Evolutionary conservation across 1,139 yeast species (phyloP), one percentile per base, ranked within the genome.

Genomic region (Hyphopichia khmerensis): DNA sequence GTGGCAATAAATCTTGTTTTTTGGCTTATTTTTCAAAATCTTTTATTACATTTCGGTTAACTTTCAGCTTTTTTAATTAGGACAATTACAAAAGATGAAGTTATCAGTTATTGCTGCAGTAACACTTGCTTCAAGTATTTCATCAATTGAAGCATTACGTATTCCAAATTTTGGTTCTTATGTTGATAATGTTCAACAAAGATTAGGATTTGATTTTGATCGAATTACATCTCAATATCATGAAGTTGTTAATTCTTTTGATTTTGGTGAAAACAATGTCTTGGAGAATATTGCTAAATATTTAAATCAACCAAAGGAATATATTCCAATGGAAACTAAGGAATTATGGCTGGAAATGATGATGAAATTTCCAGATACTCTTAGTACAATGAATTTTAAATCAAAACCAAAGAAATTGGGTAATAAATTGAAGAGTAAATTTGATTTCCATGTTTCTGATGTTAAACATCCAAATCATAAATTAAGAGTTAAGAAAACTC

Each of bases 301-400:
- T 38, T 59, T 82, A 55, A 72, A 77, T 41, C 73, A 76, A 51
- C 76, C 81, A 7, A 44, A 73, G 38, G 77, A 73, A 35, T 55
- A 67, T 18, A 55, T 82, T 41, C 65, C 84, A 10, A 57, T 63
- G 18, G 82, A 77, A 30, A 65, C 83, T 47, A 73, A 75, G 55
- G 53, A 64, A 35, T 55, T 77, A 40, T 84, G 89, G 90, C 55
- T 74, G 33, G 87, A 83, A 39, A 77, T 83, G 81, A 61, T 82
- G 41, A 49, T 71, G 56, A 68, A 72, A 40, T 82, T 75, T 63
- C 89, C 89, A 18, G 67, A 72, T 23, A 69, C 77, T 33, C 63
- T 81, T 36, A 53, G 71, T 32, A 62, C 71, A 41, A 61, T 84
- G 64, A 69, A 71, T 48, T 71, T 81, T 50, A 64, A 65, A 50